Base-by-base conservation (phyloP, 2,329 filamentous ascomycete species). In the Corinectria fuckeliana region DNA sequence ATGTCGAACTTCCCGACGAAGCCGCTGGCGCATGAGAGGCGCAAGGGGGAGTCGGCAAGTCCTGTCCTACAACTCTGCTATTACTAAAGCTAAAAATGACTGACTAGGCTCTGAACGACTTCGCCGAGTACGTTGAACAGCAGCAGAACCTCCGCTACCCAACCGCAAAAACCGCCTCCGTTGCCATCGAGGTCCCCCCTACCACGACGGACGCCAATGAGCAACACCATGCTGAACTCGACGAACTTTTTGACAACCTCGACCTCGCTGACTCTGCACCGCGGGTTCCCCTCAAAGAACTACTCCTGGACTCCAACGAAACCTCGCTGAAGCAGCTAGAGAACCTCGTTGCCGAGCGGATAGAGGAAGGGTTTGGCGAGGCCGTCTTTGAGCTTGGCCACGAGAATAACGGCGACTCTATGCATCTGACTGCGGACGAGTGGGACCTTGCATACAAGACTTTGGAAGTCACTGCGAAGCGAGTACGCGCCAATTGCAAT, bases 91-190 rank as follows among this genome's bases (percentile, higher is more conserved):
- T 71, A 18, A 70, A 51, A 9, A 26, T 25, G 25, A 48, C 13
- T 32, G 34, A 67, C 0, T 49, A 85, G 84, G 93, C 94, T 11
- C 84, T 99, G 56, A 95, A 91, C 80, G 95, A 98, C 70, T 99
- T 99, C 75, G 93, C 93, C 76, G 95, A 99, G 72, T 98, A 97
- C 72, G 95, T 97, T 66, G 93, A 98, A 76, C 91, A 93, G 75
- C 93, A 98, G 75, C 95, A 98, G 76, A 88, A 88, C 13, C 78
- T 89, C 49, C 88, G 91, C 56, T 88, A 87, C 68, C 85, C 85
- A 2, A 73, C 72, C 41, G 71, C 79, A 32, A 76, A 73, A 53
- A 66, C 72, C 30, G 56, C 60, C 18, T 62, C 72, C 36, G 56
- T 57, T n/a, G 51, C 61, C 18, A 62, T 72, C 38, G 56, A 58